Evolutionary conservation across 805 yeast genomes (phyloP).

Genomic region (Yamadazyma scolyti): DNA sequence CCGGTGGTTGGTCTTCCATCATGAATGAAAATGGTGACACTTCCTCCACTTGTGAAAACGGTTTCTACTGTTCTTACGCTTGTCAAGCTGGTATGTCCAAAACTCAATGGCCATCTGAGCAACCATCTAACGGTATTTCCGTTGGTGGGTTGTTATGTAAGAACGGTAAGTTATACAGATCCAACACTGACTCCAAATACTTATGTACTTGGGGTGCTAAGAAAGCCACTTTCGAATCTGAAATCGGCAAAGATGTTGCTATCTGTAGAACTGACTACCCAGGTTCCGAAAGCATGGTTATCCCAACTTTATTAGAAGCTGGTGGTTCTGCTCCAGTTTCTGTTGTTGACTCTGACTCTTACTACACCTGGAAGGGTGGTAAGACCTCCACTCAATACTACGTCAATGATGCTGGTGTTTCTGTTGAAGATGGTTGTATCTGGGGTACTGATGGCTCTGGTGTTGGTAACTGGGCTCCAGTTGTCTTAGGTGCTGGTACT

Average conservation of each 20-base stretch:
- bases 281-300: constrained; percentile 97
- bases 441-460: constrained; percentile 84
- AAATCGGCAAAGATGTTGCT: constrained; percentile 67
- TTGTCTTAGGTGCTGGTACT: constrained; percentile 90
- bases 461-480: constrained; percentile 98
- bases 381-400: constrained; percentile 93
- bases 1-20: constrained; percentile 82
- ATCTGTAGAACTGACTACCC: constrained; percentile 99
- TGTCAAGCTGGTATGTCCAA: constrained; percentile 99
- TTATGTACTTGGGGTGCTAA: constrained; percentile 87
- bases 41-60: constrained; percentile 75
- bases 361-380: constrained; percentile 80
- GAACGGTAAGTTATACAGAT: constrained; percentile 77
- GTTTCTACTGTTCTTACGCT: constrained; percentile 94
- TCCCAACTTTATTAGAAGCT: constrained; percentile 79
- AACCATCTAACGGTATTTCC: constrained; percentile 86
- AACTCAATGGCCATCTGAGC: constrained; percentile 93
- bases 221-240: constrained; percentile 64
- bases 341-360: constrained; percentile 72
- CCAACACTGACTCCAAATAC: constrained; percentile 59
- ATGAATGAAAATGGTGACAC: constrained; percentile 57
- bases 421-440: constrained; percentile 84
- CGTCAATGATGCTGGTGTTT: constrained; percentile 94
- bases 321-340: constrained; percentile 67
- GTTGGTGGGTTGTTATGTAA: constrained; percentile 91